Base-by-base conservation (phyloP, 352 stramenopile genomes). In the Phytophthora aleatoria region DNA sequence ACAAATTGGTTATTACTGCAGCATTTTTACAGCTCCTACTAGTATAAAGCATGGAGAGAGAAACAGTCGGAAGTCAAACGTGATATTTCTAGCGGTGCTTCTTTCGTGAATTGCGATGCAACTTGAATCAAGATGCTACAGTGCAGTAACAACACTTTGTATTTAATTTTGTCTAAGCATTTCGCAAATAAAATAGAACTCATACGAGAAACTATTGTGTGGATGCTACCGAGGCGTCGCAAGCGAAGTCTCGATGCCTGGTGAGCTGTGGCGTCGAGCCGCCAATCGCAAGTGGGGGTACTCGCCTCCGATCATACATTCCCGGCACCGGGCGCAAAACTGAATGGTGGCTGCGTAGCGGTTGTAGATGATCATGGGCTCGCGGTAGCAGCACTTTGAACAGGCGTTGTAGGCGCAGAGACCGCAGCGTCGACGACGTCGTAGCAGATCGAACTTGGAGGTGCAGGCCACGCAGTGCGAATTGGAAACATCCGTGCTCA, bases 291-390 rank as follows among this genome's bases (percentile, higher is more conserved):
- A 49, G 38, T 79, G 67, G 9, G 71, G 63, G 57, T 79, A 79
- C 24, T 76, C 71, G 38, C 71, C 63, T 49, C 59, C 68, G 24
- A 66, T 36, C 64, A 79, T 76, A 26, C 66, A 76, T 47, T 79
- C 71, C 27, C 69, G 63, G 30, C 71, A 79, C 20, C 68, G 63
- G 4, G 67, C 64, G 43, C 71, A 79, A 58, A 79, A 72, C 16
- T 74, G 61, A 50, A 76, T 73, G 11, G 64, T 71, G 8, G 71
- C 63, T 8, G 61, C 62, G 44, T 77, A 77, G 4, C 72, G 64
- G 45, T 73, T 75, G 57, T 77, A 76, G 53, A 76, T 80, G 44
- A 77, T 48, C 57, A 80, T 75, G 24, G 67, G 69, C 35, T 77
- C 72, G 3, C 60, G 64, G 33, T 67, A 70, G 57, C 59, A 75